These are phyloP conservation scores for Gymnopilus dilepis DNA, from an alignment of 768 basidiomycete genomes.

Conservation along the genomic window DNA sequence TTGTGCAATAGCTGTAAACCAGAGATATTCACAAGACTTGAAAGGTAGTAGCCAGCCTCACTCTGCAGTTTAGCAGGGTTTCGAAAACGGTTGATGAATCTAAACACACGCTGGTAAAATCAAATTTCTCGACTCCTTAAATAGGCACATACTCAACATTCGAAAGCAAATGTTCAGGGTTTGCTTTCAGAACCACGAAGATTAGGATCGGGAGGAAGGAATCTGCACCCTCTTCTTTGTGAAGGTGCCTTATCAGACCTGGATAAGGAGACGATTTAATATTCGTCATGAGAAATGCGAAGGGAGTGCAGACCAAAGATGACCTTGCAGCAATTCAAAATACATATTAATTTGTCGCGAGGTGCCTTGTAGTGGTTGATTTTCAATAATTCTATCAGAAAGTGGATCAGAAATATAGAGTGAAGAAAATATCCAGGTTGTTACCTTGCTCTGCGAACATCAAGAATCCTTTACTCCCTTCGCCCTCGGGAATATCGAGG, in stretches of 20 bases:
- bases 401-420: constrained; percentile 2
- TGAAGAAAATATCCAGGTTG: constrained; percentile 11
- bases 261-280: constrained; percentile 9
- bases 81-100: constrained; percentile 95
- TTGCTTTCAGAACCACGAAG: constrained; percentile 92
- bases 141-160: constrained; percentile 82
- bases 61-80: constrained; percentile 89
- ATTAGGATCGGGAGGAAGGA: constrained; percentile 95
- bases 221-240: constrained; percentile 88
- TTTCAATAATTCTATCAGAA: constrained; percentile 79
- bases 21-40: constrained; percentile 74
- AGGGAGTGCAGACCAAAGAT: constrained; percentile 80
- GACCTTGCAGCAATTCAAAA: constrained; percentile 97
- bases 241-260: constrained; percentile 91
- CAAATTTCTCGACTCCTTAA: neutral
- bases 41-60: constrained; percentile 96
- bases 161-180: constrained; percentile 90
- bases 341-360: constrained; percentile 96
- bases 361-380: constrained; percentile 99
- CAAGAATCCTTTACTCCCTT: constrained; percentile 80
- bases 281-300: no score
- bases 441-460: constrained; percentile 89
- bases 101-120: no score
- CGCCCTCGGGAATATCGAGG: constrained; percentile 85
- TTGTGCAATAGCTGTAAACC: neutral